Evolutionary conservation across 768 basidiomycete genomes (phyloP), one percentile per base, ranked within the genome.

Genomic region (Pleurotus pulmonarius): DNA sequence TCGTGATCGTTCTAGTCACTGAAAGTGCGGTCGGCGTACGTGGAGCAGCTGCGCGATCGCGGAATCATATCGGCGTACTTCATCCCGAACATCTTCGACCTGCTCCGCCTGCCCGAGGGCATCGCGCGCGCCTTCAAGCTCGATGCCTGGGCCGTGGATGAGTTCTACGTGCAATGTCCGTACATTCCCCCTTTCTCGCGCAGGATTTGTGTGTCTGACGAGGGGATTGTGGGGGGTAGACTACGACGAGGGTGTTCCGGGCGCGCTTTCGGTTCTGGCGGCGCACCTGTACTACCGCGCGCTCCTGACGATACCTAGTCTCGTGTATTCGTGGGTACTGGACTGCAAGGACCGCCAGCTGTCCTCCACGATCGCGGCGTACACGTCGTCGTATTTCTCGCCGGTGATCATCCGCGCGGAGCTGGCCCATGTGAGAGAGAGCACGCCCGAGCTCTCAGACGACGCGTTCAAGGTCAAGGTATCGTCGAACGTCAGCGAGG

Each of bases 261-360:
- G 83, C 57, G 78, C 83, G 58, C 70, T 87, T 39, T 80, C 76
- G 7, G 74, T 95, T 4, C 73, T 98, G 5, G 85, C 91, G 3
- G 92, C 92, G 0, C 92, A 98, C 61, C 76, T 96, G 12, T 97
- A 90, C 70, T 94, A 95, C 67, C 89, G 92, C 24, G 83, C 93
- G 1, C 80, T 98, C 11, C 79, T 90, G 7, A 83, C 85, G 7
- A 80, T 96, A 13, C 94, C 97, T 0, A 89, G 93, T 0, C 79
- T 96, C 34, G 83, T 98, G 51, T 85, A 94, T 46, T 75, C 78
- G 9, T 98, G 93, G 91, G 86, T 94, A 45, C 78, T 86, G 40
- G 88, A 89, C 39, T 90, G 90, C 71, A 94, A 92, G 62, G 94
- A 98, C 68, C 88, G 90, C 11, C 91, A 94, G 64, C 78, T 98